phyloP scores from a whole-genome alignment of 768 basidiomycete genomes.

The Pleurotus pulmonarius region DNA sequence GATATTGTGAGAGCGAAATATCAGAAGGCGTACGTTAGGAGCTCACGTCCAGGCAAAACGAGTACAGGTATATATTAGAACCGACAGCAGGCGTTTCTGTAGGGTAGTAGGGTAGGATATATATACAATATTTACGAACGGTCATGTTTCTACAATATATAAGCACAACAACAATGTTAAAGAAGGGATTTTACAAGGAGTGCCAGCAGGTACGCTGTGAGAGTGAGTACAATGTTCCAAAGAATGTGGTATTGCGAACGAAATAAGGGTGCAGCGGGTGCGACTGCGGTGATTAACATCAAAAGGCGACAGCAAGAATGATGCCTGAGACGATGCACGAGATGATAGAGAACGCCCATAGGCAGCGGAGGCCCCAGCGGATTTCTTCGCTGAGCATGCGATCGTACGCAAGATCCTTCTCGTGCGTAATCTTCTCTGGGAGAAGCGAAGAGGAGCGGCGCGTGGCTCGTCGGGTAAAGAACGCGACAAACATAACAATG shows the following conservation, averaged over 20 bases:
- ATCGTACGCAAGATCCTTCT: not conserved
- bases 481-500: constrained; percentile 4
- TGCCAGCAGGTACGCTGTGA: constrained; percentile 4
- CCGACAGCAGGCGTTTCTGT: not conserved
- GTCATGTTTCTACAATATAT: not conserved
- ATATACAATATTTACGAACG: constrained; percentile 3
- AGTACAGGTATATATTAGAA: too few relatives aligned
- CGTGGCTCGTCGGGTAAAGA: not conserved
- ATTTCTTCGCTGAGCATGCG: constrained; percentile 4
- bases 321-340: constrained; percentile 6
- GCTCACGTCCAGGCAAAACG: too few relatives aligned
- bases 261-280: not conserved
- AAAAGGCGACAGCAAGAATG: not conserved
- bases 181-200: constrained; percentile 2
- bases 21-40: too few relatives aligned
- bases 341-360: constrained; percentile 1
- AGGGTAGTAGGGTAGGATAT: constrained; percentile 7
- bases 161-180: not conserved
- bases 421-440: not conserved
- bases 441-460: not conserved
- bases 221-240: not conserved
- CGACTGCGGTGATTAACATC: not conserved
- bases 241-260: not conserved
- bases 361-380: constrained; percentile 2
- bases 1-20: too few relatives aligned